phyloP scores from a whole-genome alignment of 768 basidiomycete species.

The Boletus rubropictus region DNA sequence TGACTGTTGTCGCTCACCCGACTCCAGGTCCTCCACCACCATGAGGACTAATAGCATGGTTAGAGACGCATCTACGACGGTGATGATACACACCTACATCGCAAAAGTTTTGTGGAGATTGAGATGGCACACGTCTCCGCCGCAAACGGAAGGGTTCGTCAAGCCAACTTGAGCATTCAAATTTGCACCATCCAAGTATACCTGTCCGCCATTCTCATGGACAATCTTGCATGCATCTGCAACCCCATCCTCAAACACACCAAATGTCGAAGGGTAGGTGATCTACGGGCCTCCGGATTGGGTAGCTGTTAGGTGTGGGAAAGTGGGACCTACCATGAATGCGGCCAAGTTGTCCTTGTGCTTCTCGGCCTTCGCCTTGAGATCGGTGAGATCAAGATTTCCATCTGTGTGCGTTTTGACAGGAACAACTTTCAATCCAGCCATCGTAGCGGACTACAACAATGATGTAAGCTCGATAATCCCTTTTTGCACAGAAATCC shows the following conservation, averaged over 20 bases:
- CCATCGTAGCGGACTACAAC: constrained; percentile 89
- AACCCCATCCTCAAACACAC: constrained; percentile 93
- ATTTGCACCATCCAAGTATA: constrained; percentile 95
- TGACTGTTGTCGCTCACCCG: constrained; percentile 46
- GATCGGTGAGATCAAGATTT: constrained; percentile 82
- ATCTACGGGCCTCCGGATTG: constrained; percentile 46
- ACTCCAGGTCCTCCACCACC: constrained; percentile 97
- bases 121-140: constrained; percentile 96
- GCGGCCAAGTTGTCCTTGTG: constrained; percentile 90
- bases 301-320: constrained; percentile 5
- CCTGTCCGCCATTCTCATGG: constrained; percentile 93
- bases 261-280: constrained; percentile 96
- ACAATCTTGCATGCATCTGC: constrained; percentile 87
- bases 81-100: constrained; percentile 49
- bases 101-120: constrained; percentile 98
- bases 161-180: constrained; percentile 91
- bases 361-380: constrained; percentile 80
- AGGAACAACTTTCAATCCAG: constrained; percentile 93
- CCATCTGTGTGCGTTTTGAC: constrained; percentile 87
- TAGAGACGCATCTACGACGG: neutral
- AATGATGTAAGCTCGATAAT: constrained; percentile 12
- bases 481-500: neutral
- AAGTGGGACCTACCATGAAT: constrained; percentile 67
- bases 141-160: constrained; percentile 90
- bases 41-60: constrained; percentile 60